phyloP scores from a whole-genome alignment of 2,329 filamentous ascomycete genomes.

The Fusarium sororula region DNA sequence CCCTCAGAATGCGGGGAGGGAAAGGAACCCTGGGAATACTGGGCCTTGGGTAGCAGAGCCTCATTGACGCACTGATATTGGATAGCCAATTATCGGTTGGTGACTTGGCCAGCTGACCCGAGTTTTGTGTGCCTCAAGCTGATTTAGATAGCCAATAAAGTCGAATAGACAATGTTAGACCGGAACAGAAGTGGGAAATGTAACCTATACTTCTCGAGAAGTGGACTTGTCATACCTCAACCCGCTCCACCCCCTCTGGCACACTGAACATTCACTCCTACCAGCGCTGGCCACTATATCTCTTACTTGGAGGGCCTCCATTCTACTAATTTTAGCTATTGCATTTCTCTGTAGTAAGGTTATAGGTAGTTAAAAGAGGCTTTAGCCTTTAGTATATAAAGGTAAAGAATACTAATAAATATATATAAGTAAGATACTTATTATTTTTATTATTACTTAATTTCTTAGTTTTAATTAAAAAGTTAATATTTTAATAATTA shows the following conservation, averaged over 20 bases:
- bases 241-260: neutral
- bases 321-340: neutral
- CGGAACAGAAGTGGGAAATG: neutral
- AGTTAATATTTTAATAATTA: no score
- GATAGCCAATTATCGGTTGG: neutral
- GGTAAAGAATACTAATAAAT: no score
- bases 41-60: neutral
- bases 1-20: neutral
- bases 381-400: no score
- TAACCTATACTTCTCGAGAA: neutral
- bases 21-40: neutral
- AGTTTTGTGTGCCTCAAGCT: neutral
- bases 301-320: neutral
- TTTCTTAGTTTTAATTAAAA: no score
- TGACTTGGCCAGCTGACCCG: neutral
- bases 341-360: no score
- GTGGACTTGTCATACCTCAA: neutral
- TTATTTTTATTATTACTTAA: no score
- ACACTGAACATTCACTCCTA: neutral
- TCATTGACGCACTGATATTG: fast-evolving
- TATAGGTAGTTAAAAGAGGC: no score
- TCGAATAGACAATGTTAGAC: neutral
- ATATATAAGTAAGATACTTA: no score
- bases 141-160: fast-evolving
- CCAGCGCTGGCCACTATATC: fast-evolving